phyloP scores from a whole-genome alignment of 1,284 basidiomycete genomes.

The Pyrrhoderma noxium region DNA sequence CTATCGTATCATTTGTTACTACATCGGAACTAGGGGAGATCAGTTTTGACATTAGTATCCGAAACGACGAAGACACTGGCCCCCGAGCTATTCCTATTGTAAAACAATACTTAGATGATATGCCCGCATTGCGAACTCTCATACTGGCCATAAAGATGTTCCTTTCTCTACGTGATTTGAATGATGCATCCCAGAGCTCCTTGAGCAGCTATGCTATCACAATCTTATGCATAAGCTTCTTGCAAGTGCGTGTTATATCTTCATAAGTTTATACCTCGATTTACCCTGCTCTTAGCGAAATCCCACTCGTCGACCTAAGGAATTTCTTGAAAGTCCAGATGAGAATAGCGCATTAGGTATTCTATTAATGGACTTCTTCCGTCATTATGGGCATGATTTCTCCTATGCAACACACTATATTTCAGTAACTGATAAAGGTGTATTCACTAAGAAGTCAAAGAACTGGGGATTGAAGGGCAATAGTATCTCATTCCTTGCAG shows the following conservation, averaged over 20 bases:
- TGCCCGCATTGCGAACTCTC: conserved; percentile 61
- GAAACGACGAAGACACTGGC: conserved; percentile 52
- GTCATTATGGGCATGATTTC: conserved; percentile 40
- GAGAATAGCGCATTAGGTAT: conserved; percentile 35
- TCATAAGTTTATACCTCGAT: not conserved
- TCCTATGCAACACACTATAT: conserved; percentile 37
- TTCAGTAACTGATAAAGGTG: conserved; percentile 29
- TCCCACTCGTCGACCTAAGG: conserved; percentile 30
- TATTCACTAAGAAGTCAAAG: conserved; percentile 31
- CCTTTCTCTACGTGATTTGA: conserved; percentile 56
- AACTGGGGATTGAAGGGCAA: conserved; percentile 29
- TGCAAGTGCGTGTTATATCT: conserved; percentile 46
- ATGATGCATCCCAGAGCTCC: conserved; percentile 66
- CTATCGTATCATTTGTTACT: conserved; percentile 52
- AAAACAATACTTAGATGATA: conserved; percentile 45
- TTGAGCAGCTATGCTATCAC: conserved; percentile 72
- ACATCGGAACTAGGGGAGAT: conserved; percentile 42
- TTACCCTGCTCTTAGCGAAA: conserved; percentile 28
- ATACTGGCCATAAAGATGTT: conserved; percentile 68
- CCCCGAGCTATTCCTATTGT: conserved; percentile 53
- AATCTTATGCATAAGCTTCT: conserved; percentile 65
- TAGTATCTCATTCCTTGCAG: conserved; percentile 28
- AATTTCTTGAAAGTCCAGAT: conserved; percentile 32
- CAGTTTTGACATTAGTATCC: conserved; percentile 59
- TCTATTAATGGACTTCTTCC: conserved; percentile 39